Conservation (phyloP, 169 alveolate species). For the Blepharisma undulans region DNA sequence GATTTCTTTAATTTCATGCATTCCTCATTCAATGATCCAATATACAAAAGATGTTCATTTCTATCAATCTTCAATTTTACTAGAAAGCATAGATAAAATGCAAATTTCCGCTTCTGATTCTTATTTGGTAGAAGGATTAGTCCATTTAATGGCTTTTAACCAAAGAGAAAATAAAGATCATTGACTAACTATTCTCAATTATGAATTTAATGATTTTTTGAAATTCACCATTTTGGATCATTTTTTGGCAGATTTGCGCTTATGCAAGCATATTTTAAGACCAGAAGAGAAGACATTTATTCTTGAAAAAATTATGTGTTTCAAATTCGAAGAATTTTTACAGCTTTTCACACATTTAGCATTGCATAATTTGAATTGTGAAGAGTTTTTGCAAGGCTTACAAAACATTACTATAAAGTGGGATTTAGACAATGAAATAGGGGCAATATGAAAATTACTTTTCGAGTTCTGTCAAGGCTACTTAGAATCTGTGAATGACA, state of each 20-base stretch:
- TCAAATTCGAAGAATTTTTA: not conserved
- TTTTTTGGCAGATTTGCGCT: not conserved
- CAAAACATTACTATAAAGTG: not conserved
- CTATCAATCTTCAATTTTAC: not conserved
- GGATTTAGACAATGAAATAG: not conserved
- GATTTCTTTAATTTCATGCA: not conserved
- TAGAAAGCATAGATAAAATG: not conserved
- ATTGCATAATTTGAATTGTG: not conserved
- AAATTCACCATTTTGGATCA: not conserved
- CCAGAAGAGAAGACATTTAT: not conserved
- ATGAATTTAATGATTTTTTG: not conserved
- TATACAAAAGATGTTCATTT: not conserved
- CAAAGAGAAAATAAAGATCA: not conserved
- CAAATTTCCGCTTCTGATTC: not conserved
- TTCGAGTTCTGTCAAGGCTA: not conserved
- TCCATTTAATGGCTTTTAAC: not conserved
- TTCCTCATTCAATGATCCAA: not conserved
- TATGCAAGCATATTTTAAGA: not conserved
- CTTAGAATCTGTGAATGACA: not conserved
- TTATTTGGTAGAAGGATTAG: not conserved
- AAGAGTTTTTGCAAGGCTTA: not conserved
- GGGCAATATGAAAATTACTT: not conserved
- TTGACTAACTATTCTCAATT: not conserved
- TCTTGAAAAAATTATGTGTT: not conserved
- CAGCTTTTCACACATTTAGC: not conserved